A percentile compares a stretch with the other conserved stretches of the same genome.
Conservation (phyloP, 305 asterid species). For the Striga hermonthica region DNA sequence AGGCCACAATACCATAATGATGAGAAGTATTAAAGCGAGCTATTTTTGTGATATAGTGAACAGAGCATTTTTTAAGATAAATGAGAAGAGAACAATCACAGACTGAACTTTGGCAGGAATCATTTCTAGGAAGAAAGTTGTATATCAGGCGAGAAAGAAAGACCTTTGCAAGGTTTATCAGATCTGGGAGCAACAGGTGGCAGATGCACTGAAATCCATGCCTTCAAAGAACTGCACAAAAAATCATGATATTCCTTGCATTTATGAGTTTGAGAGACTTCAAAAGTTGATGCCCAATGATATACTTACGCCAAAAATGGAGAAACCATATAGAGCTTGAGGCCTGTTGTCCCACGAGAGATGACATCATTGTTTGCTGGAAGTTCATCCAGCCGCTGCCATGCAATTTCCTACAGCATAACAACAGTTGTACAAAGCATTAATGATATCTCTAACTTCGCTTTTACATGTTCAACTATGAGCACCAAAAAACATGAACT, state of each 20-base stretch:
- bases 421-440: background rate
- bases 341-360: slow-evolving; percentile 84
- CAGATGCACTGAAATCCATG: slow-evolving; percentile 68
- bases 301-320: slow-evolving; percentile 77
- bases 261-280: slow-evolving; percentile 12
- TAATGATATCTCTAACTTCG: no score
- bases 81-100: no score
- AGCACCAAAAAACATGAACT: no score
- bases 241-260: background rate
- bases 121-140: no score
- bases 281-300: background rate
- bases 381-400: slow-evolving; percentile 93
- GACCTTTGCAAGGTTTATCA: slow-evolving; percentile 56
- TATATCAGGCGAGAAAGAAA: background rate
- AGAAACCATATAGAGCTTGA: slow-evolving; percentile 98
- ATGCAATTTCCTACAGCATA: slow-evolving; percentile 80
- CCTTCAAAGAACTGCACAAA: slow-evolving; percentile 54
- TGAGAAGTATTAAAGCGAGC: no score
- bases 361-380: slow-evolving; percentile 79
- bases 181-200: slow-evolving; percentile 53
- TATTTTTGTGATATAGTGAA: no score
- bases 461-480: no score
- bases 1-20: no score
- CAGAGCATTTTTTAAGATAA: no score
- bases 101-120: no score